These are phyloP conservation scores for Pseudocohnilembus persalinus DNA, from an alignment of 169 alveolate species.

Conservation along the genomic window DNA sequence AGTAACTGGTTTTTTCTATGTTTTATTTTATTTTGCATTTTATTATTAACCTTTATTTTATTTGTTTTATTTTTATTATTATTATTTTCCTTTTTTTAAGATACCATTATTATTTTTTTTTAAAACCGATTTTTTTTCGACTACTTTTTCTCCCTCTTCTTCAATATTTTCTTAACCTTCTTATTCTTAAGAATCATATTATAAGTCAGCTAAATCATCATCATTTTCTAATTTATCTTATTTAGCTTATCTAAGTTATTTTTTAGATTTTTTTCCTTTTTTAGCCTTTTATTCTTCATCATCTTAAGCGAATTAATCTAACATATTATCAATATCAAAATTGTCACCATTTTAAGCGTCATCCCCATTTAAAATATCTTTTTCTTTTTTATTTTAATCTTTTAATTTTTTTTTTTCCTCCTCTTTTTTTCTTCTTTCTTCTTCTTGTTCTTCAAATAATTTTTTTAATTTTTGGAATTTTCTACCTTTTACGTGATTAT, in stretches of 20 bases:
- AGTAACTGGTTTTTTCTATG: neutral
- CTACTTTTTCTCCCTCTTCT: neutral
- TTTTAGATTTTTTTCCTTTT: neutral
- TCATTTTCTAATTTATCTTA: neutral
- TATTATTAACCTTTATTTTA: neutral
- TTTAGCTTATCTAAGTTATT: neutral
- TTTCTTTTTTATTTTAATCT: neutral
- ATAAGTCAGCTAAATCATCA: neutral
- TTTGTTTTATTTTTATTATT: conserved; percentile 8
- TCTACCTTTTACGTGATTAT: conserved; percentile 33
- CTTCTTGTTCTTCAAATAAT: conserved; percentile 2
- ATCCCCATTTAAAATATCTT: too few species aligned
- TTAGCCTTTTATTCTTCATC: neutral
- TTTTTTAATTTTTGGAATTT: conserved; percentile 22
- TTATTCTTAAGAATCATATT: neutral
- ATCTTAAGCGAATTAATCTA: neutral
- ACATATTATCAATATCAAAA: conserved; percentile 16
- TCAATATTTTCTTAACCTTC: neutral
- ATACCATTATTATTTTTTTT: neutral
- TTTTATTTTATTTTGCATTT: neutral
- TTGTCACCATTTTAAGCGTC: neutral
- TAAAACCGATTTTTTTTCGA: neutral
- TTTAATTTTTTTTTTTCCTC: conserved; percentile 8
- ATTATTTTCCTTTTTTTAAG: neutral
- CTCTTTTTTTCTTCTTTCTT: too few species aligned